A percentile compares a stretch with the other conserved stretches of the same genome.
phyloP scores from a whole-genome alignment of 345 rosid genomes.

The Populus simonii region DNA sequence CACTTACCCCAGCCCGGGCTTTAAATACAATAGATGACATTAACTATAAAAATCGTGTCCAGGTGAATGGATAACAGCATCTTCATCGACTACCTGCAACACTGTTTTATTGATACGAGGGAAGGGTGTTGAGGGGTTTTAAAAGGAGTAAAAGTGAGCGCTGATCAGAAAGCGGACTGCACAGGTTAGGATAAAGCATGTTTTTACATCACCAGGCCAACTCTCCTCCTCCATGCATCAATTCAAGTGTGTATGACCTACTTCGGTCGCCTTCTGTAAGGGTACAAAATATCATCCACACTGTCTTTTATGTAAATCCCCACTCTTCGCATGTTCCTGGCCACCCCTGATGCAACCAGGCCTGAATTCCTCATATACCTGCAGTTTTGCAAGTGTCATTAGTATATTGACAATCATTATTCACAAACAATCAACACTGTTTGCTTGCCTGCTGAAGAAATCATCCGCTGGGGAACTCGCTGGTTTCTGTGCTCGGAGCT shows the following conservation, averaged over 20 bases:
- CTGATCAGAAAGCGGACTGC: neutral
- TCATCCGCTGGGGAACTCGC: constrained; percentile 43
- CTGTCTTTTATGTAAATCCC: constrained; percentile 55
- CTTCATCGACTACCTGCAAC: neutral
- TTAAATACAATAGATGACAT: neutral
- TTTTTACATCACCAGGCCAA: neutral
- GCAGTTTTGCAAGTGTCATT: constrained; percentile 3
- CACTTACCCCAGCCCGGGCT: constrained; percentile 1
- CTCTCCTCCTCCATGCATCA: neutral
- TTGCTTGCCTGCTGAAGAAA: constrained; percentile 48
- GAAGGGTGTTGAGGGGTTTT: neutral
- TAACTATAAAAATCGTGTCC: neutral
- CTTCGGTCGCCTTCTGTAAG: constrained; percentile 54
- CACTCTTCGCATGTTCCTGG: constrained; percentile 47
- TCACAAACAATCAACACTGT: neutral
- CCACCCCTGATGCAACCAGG: constrained; percentile 63
- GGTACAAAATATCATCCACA: constrained; percentile 48
- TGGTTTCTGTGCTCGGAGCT: constrained; percentile 38
- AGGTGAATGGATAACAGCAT: neutral
- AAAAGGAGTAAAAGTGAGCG: neutral
- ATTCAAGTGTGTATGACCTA: constrained; percentile 22
- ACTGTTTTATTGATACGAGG: neutral
- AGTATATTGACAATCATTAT: too few relatives aligned
- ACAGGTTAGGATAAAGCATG: neutral
- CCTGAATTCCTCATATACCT: constrained; percentile 61